These are phyloP conservation scores for Chlorella sp. DNA, from an alignment of 139 green algal genomes.

Conservation along the genomic window DNA sequence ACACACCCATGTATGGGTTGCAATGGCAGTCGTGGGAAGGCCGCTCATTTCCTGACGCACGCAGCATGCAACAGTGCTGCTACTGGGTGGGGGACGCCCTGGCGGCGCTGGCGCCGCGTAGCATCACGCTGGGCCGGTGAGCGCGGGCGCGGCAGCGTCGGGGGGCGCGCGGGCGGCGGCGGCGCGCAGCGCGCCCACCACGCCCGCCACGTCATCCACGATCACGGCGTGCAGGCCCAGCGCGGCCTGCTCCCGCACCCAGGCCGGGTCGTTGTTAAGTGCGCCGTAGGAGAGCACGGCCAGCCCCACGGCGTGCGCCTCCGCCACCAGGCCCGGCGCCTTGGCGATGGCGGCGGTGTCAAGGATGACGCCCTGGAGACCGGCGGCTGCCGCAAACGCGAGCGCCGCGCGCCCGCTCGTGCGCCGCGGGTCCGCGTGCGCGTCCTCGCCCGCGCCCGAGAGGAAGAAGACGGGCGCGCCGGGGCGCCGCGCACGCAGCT, in stretches of 20 bases:
- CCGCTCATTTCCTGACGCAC: no score
- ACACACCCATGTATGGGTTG: no score
- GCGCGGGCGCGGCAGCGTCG: no score
- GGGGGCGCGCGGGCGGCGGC: no score
- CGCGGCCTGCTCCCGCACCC: constrained; percentile 59
- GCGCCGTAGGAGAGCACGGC: constrained; percentile 78
- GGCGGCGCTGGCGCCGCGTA: no score
- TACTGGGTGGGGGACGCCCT: no score
- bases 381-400: constrained; percentile 45
- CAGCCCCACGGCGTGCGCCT: constrained; percentile 46
- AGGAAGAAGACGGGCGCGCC: constrained; percentile 79
- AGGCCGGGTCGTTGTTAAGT: constrained; percentile 73
- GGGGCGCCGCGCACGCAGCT: constrained; percentile 42
- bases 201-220: constrained; percentile 65
- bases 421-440: constrained; percentile 69
- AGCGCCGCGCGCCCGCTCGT: constrained; percentile 71
- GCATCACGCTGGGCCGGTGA: no score
- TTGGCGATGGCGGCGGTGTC: constrained; percentile 47
- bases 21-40: no score
- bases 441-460: constrained; percentile 56
- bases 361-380: constrained; percentile 73
- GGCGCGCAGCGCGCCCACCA: constrained; percentile 11
- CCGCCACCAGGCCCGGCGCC: constrained; percentile 33
- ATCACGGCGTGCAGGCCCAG: constrained; percentile 82
- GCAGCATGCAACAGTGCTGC: no score